Evolutionary conservation across 495 filamentous ascomycete species (phyloP).

Genomic region (Xylaria longipes): DNA sequence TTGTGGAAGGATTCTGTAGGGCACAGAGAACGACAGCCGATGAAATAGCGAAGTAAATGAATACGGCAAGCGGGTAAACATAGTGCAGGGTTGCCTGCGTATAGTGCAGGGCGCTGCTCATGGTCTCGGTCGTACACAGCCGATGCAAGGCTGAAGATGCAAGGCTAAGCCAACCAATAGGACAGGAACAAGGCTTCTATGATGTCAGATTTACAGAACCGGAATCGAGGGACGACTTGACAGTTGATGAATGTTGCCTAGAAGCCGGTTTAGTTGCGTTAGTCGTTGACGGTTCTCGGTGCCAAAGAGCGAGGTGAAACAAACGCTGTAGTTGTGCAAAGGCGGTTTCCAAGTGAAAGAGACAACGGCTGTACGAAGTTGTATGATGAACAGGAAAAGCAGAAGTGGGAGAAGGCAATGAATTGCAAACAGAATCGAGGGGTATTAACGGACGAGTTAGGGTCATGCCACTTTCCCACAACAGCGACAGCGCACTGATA

Average conservation of each 20-base stretch:
- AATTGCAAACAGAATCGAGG: background rate
- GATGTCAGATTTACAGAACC: background rate
- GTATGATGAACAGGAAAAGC: background rate
- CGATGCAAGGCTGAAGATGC: background rate
- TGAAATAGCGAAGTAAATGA: slow-evolving; percentile 61
- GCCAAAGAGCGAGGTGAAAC: background rate
- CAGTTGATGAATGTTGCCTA: slow-evolving; percentile 16
- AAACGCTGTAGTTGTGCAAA: background rate
- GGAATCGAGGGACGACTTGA: background rate
- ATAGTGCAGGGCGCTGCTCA: slow-evolving; percentile 18
- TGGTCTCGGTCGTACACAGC: slow-evolving; percentile 6
- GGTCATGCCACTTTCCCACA: slow-evolving; percentile 12
- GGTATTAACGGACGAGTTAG: background rate
- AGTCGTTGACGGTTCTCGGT: background rate
- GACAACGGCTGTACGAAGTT: background rate
- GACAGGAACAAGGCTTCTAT: background rate
- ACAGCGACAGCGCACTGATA: background rate
- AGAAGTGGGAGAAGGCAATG: background rate
- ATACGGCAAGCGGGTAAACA: slow-evolving; percentile 59
- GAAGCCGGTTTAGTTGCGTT: slow-evolving; percentile 15
- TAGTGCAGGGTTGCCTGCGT: slow-evolving; percentile 54
- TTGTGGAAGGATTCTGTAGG: slow-evolving; percentile 53
- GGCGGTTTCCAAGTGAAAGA: background rate
- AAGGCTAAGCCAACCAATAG: slow-evolving; percentile 16
- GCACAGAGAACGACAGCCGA: slow-evolving; percentile 61